Evolutionary conservation across 225 moss, liverwort and hornwort genomes (phyloP).

Genomic region (Physcomitrellopsis africana): DNA sequence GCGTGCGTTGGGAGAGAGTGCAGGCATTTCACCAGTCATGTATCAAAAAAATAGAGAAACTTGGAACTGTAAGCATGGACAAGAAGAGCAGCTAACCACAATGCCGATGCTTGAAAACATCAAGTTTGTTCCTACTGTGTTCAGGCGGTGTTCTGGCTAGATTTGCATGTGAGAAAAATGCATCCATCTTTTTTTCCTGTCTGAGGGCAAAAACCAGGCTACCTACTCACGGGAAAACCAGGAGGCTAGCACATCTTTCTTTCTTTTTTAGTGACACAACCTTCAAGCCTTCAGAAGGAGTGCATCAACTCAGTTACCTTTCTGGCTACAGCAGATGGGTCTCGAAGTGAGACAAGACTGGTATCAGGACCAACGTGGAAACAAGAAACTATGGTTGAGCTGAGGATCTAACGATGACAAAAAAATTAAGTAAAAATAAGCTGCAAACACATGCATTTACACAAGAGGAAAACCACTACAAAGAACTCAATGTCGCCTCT

Average conservation of each 20-base stretch:
- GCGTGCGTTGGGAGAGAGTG: background rate
- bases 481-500: too few relatives aligned
- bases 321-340: constrained; percentile 9
- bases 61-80: too few relatives aligned
- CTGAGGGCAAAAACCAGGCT: background rate
- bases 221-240: background rate
- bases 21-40: background rate
- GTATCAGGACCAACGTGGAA: background rate
- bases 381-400: constrained; percentile 8
- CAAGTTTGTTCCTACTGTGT: too few relatives aligned
- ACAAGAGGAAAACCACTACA: background rate
- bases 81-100: background rate
- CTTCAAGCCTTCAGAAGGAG: constrained; percentile 4
- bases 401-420: constrained; percentile 21
- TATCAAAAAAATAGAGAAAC: background rate
- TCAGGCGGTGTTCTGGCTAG: background rate
- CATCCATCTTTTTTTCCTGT: too few relatives aligned
- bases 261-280: background rate
- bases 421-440: background rate
- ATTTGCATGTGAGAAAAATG: background rate
- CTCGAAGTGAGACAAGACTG: constrained; percentile 6
- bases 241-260: background rate
- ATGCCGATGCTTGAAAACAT: background rate
- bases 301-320: background rate
- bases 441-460: background rate